Percentiles rank a stretch among this genome's conserved stretches.
phyloP scores from a whole-genome alignment of 2,329 filamentous ascomycete genomes.

The Pseudovirgaria hyperparasitica region DNA sequence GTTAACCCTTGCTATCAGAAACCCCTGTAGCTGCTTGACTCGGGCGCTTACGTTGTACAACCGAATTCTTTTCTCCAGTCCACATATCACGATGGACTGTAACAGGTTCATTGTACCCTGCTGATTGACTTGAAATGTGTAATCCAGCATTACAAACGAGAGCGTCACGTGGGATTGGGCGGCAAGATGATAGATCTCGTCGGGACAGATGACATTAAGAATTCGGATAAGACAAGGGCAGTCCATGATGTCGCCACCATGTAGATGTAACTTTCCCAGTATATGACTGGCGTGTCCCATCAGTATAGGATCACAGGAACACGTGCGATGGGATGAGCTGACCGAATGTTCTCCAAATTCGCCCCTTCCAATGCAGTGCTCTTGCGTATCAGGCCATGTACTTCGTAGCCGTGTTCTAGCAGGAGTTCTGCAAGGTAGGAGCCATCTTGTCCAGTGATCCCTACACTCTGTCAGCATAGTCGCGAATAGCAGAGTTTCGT shows the following conservation, averaged over 20 bases:
- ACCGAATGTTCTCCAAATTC: too few relatives aligned
- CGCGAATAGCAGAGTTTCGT: too few relatives aligned
- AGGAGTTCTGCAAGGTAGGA: conserved; percentile 1
- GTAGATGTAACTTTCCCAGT: too few relatives aligned
- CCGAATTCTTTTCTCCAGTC: not conserved
- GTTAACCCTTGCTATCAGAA: not conserved
- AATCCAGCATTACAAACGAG: conserved; percentile 1
- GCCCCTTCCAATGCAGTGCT: not conserved
- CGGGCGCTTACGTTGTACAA: conserved; percentile 1
- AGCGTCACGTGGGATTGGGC: not conserved
- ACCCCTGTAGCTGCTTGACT: not conserved
- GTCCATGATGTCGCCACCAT: too few relatives aligned
- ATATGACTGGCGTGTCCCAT: too few relatives aligned
- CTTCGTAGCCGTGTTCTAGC: not conserved
- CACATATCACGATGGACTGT: not conserved
- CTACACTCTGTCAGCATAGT: too few relatives aligned
- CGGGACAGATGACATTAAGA: not conserved
- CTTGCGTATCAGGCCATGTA: conserved; percentile 1
- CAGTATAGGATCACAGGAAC: too few relatives aligned
- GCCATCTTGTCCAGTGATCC: conserved; percentile 1
- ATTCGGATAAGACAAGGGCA: not conserved
- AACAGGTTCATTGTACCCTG: not conserved
- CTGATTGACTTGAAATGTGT: not conserved
- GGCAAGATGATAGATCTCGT: conserved; percentile 1
- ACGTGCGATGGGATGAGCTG: too few relatives aligned